phyloP scores from a whole-genome alignment of 768 basidiomycete species.

The Leccinum subgranulosum region DNA sequence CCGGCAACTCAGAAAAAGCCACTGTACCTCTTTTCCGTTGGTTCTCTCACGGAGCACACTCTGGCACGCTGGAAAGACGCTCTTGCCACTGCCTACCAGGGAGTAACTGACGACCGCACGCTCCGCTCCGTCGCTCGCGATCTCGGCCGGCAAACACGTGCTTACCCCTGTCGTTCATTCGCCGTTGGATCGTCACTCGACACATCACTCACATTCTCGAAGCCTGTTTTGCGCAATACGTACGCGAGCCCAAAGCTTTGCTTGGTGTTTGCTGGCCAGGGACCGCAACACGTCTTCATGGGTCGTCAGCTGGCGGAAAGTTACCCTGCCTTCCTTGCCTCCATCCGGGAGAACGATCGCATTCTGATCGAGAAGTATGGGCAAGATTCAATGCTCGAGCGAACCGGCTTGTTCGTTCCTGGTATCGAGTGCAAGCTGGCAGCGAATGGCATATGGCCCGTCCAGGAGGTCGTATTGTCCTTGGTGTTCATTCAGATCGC shows the following conservation, averaged over 20 bases:
- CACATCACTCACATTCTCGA: slow-evolving; percentile 27
- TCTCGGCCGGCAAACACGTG: slow-evolving; percentile 29
- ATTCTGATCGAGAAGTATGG: slow-evolving; percentile 27
- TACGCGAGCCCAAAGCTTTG: slow-evolving; percentile 30
- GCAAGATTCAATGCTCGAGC: slow-evolving; percentile 30
- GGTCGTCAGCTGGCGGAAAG: slow-evolving; percentile 34
- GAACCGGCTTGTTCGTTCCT: slow-evolving; percentile 33
- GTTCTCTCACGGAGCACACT: slow-evolving; percentile 27
- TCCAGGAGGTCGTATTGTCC: slow-evolving; percentile 32
- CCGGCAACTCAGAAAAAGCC: slow-evolving; percentile 7
- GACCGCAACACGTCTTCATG: slow-evolving; percentile 36
- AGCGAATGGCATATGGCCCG: slow-evolving; percentile 30
- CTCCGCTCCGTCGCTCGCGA: slow-evolving; percentile 29
- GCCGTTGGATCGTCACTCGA: slow-evolving; percentile 23
- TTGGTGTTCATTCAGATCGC: slow-evolving; percentile 33
- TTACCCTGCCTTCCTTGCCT: slow-evolving; percentile 30
- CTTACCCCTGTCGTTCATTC: slow-evolving; percentile 26
- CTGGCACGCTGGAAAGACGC: slow-evolving; percentile 25
- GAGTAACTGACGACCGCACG: slow-evolving; percentile 17
- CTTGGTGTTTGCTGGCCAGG: slow-evolving; percentile 36
- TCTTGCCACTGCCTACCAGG: slow-evolving; percentile 13
- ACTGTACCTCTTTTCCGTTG: slow-evolving; percentile 26
- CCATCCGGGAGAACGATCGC: slow-evolving; percentile 32
- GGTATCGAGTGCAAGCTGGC: slow-evolving; percentile 20
- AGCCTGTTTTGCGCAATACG: slow-evolving; percentile 25